Base-by-base conservation (phyloP, 495 filamentous ascomycete genomes). In the Monascus purpureus region DNA sequence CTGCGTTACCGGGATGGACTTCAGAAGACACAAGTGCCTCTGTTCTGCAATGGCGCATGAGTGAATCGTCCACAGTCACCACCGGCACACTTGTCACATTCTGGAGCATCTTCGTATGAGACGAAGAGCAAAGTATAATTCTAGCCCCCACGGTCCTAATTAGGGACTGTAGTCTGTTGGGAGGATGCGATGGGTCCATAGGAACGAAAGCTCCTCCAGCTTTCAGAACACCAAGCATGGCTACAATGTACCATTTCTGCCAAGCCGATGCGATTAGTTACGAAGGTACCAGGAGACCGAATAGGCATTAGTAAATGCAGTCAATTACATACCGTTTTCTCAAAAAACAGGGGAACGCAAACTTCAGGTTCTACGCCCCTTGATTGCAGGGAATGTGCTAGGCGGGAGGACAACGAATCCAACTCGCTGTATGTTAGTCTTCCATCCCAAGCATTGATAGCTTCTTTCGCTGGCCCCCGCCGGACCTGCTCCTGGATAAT, bases 121-220 rank as follows among this genome's bases (percentile, higher is more conserved):
- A 42, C 33, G 49, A 40, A 4, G 77, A 81, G 17, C 72, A 72
- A 27, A 82, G 38, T 7, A 74, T 43, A 22, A 75, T 49, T 9
- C 45, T 46, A 12, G 53, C 61, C 24, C 55, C 45, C 15, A 65
- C 51, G 14, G 54, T 57, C 25, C 46, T 28, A n/a, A 55, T 48
- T 12, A 68, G 46, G 22, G 47, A 43, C 31, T 61, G 51, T n/a
- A 73, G 46, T 2, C 75, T 64, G 28, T 55, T 47, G 7, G 46
- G 46, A 11, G 73, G 73, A 35, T 78, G 70, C 3, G 54, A 52
- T 8, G 73, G 66, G 20, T 76, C 70, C 13, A 77, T 47, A 2
- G 70, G 72, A 14, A 77, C 71, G 38, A 70, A 70, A 1, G 55
- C 69, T 13, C 66, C 71, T 0, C 74, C 74, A 17, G 73, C 71